A percentile compares a stretch with the other conserved stretches of the same genome.
Conservation (phyloP, 2,329 filamentous ascomycete species). For the Chaetothyriales sp. region DNA sequence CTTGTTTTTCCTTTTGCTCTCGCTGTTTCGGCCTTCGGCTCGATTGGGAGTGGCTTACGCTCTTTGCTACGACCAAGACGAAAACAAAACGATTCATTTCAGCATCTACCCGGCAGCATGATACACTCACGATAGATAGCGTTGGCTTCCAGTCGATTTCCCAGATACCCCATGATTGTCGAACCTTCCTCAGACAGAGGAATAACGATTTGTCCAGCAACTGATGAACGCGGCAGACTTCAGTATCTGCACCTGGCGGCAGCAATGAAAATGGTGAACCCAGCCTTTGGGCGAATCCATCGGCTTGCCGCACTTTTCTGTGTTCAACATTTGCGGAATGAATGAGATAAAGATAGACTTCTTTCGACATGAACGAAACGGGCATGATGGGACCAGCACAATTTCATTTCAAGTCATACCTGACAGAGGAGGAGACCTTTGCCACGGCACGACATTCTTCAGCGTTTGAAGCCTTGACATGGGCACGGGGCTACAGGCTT, state of each 20-base stretch:
- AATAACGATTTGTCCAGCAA: constrained; percentile 16
- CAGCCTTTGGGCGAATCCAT: not conserved
- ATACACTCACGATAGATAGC: constrained; percentile 35
- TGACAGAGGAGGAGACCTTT: not conserved
- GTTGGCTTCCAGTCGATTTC: constrained; percentile 33
- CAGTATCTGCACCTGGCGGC: not conserved
- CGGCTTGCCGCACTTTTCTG: not conserved
- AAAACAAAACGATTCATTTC: constrained; percentile 17
- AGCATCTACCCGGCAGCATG: constrained; percentile 26
- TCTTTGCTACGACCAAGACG: constrained; percentile 12
- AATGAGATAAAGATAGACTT: not conserved
- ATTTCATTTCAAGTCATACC: not conserved
- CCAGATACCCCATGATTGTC: constrained; percentile 34
- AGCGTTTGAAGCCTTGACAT: not conserved
- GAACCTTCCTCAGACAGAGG: constrained; percentile 21
- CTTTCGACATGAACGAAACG: not conserved
- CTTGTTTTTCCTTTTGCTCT: constrained; percentile 18
- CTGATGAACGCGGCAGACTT: not conserved
- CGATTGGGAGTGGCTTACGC: constrained; percentile 14
- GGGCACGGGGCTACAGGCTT: not conserved
- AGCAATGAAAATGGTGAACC: not conserved
- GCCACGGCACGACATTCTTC: not conserved
- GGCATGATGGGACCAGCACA: not conserved
- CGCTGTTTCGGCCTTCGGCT: constrained; percentile 22
- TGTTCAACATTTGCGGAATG: not conserved